Percentiles rank a stretch among this genome's conserved stretches.
Conservation (phyloP, 306 rosid species). For the Inga laurina region DNA sequence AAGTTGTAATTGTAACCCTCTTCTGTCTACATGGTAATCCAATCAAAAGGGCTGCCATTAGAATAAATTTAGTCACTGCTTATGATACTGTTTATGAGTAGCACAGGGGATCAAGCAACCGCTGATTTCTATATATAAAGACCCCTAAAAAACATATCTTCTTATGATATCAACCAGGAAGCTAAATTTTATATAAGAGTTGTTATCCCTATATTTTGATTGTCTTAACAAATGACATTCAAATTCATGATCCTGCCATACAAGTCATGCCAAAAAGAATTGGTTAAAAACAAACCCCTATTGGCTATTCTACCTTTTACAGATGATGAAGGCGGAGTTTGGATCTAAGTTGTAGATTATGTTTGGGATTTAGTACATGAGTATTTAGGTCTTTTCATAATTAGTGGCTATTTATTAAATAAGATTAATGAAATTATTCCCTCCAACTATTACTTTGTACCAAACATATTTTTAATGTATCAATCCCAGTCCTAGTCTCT, state of each 20-base stretch:
- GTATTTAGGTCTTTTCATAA: too few relatives aligned
- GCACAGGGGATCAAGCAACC: constrained; percentile 52
- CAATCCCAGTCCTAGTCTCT: too few relatives aligned
- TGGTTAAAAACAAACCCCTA: constrained; percentile 24
- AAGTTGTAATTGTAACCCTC: constrained; percentile 29
- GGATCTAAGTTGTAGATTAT: too few relatives aligned
- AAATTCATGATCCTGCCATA: constrained; percentile 44
- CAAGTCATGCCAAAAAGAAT: constrained; percentile 33
- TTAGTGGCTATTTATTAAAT: too few relatives aligned
- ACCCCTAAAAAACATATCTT: constrained; percentile 42
- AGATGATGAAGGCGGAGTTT: too few relatives aligned
- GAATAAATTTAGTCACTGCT: constrained; percentile 10
- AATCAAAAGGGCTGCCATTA: constrained; percentile 28
- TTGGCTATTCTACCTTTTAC: not conserved
- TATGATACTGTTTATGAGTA: constrained; percentile 35
- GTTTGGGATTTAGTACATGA: too few relatives aligned
- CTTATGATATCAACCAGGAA: not conserved
- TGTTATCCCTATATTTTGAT: constrained; percentile 38
- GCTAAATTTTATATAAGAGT: not conserved
- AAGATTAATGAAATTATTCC: too few relatives aligned
- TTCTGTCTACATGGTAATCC: constrained; percentile 35
- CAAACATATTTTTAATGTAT: too few relatives aligned
- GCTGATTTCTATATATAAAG: constrained; percentile 45
- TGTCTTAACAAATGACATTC: constrained; percentile 41
- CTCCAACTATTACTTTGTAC: too few relatives aligned